Evolutionary conservation across 495 filamentous ascomycete genomes (phyloP), one percentile per base, ranked within the genome.

Genomic region (Glarea lozoyensis): DNA sequence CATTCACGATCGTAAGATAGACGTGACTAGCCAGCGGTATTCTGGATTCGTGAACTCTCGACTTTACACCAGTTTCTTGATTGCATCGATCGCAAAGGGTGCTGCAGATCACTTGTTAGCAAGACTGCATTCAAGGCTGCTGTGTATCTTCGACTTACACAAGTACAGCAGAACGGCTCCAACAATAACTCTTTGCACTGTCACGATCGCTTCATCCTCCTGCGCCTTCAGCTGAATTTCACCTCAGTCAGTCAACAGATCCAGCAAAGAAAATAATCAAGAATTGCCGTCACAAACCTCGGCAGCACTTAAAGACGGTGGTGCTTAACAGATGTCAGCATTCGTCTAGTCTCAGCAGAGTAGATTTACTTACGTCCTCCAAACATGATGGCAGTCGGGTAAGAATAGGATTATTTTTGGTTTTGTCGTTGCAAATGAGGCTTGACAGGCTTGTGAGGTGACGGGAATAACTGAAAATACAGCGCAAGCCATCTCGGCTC

Each of bases 21-120:
- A n/a, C n/a, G n/a, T n/a, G n/a, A n/a, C n/a, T n/a, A n/a, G n/a
- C n/a, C n/a, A n/a, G n/a, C n/a, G n/a, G n/a, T n/a, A n/a, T n/a
- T n/a, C n/a, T n/a, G n/a, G n/a, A n/a, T n/a, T n/a, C n/a, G n/a
- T n/a, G n/a, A n/a, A n/a, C n/a, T n/a, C n/a, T n/a, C n/a, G n/a
- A n/a, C n/a, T n/a, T 20, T 79, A 94, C 36, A 90, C 69, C 44
- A 89, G 65, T 59, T 81, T 84, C 52, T 64, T 75, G 49, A 82
- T 71, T 53, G 81, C 84, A 46, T 90, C 84, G 61, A 92, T 64
- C 47, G 78, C 73, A 65, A 92, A 90, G 42, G 86, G 86, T 43
- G 84, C 86, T 90, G 48, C 4, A 29, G 9, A 25, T 24, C 32
- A 16, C 15, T 23, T 45, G 21, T 38, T 34, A 45, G 23, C 39